A percentile compares a stretch with the other conserved stretches of the same genome.
Evolutionary conservation across 805 yeast species (phyloP).

Genomic region (Cyberlindnera bimundalis): DNA sequence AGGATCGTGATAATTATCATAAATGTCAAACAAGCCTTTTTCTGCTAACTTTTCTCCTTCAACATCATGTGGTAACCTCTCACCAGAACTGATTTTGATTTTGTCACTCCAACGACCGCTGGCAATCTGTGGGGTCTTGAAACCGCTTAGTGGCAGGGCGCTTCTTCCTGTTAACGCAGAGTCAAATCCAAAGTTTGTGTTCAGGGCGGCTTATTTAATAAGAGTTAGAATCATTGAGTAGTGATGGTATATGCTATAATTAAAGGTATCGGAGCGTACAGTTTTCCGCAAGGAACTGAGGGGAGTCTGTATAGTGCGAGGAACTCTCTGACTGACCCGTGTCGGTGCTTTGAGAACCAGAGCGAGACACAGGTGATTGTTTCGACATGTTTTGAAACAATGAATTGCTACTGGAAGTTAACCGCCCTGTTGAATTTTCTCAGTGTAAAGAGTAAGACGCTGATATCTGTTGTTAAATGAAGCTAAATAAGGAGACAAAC

Average conservation of each 20-base stretch:
- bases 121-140: conserved; percentile 89
- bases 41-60: conserved; percentile 40
- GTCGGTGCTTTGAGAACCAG: not conserved
- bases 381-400: too few relatives aligned
- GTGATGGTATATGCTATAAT: too few relatives aligned
- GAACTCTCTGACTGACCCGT: conserved; percentile 17
- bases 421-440: too few relatives aligned
- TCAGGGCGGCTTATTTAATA: conserved; percentile 11
- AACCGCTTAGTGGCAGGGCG: conserved; percentile 81
- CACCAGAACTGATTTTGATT: conserved; percentile 32
- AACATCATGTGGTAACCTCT: conserved; percentile 9
- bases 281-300: conserved; percentile 26
- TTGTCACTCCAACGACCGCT: conserved; percentile 59
- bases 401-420: too few relatives aligned
- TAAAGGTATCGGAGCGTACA: conserved; percentile 12
- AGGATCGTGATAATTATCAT: conserved; percentile 42
- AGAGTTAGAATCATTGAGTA: not conserved
- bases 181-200: conserved; percentile 20
- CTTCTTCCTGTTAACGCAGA: conserved; percentile 31
- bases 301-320: conserved; percentile 29
- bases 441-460: too few relatives aligned
- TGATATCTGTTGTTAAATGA: too few relatives aligned
- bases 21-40: conserved; percentile 39
- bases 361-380: conserved; percentile 6
- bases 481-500: too few relatives aligned